Evolutionary conservation across 163 green algal genomes (phyloP).

Genomic region (Coccomyxa subellipsoidea): DNA sequence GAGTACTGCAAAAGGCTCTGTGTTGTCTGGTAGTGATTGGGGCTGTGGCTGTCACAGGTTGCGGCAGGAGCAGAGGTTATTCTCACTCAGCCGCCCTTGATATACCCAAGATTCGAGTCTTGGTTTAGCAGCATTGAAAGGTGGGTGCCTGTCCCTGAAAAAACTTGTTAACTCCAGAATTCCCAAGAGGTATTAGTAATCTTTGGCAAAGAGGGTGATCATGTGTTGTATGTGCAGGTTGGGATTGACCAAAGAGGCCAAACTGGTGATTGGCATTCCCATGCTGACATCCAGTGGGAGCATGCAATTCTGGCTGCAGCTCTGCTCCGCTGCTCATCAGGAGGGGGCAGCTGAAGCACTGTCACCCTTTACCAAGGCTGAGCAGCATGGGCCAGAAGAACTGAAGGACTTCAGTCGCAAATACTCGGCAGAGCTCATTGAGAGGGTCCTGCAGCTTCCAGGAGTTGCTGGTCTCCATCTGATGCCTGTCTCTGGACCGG

Average conservation of each 20-base stretch:
- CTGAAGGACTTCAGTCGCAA: constrained; percentile 7
- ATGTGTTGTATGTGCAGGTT: constrained; percentile 18
- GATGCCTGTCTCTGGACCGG: constrained; percentile 69
- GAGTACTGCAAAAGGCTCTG: not conserved
- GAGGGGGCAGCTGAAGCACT: constrained; percentile 28
- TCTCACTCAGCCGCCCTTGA: constrained; percentile 79
- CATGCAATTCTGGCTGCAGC: constrained; percentile 66
- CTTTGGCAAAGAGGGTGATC: too few species aligned
- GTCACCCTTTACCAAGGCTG: constrained; percentile 21
- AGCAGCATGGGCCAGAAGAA: not conserved
- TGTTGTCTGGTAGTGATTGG: not conserved
- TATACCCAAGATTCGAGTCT: constrained; percentile 49
- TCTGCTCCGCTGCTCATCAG: constrained; percentile 41
- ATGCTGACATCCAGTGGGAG: constrained; percentile 56
- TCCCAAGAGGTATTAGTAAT: too few species aligned
- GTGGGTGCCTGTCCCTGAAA: too few species aligned
- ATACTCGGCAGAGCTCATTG: constrained; percentile 51
- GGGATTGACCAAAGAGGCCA: not conserved
- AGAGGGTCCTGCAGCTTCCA: constrained; percentile 22
- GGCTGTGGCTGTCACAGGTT: constrained; percentile 27
- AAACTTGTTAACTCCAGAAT: too few species aligned
- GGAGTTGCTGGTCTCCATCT: constrained; percentile 67
- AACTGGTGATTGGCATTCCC: constrained; percentile 53
- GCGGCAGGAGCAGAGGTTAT: constrained; percentile 66
- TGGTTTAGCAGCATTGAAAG: constrained; percentile 56